Evolutionary conservation across 116 monocot species (phyloP).

Genomic region (Phalaenopsis hybrid): DNA sequence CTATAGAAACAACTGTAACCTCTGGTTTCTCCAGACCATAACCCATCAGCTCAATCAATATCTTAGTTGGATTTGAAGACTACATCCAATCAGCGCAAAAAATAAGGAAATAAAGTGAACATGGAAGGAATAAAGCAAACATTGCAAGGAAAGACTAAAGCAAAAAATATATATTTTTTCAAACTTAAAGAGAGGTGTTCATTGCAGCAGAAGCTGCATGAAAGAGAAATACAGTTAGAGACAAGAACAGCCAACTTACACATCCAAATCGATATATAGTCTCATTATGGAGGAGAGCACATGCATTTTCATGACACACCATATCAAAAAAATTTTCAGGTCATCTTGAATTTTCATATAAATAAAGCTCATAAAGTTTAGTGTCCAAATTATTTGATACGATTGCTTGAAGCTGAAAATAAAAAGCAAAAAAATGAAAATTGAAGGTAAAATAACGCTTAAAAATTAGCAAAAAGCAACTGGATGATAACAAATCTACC

Average conservation of each 20-base stretch:
- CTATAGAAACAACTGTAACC: slow-evolving; percentile 52
- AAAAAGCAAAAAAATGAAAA: neutral
- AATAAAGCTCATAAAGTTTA: slow-evolving; percentile 74
- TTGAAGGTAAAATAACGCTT: neutral
- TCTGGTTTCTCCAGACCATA: slow-evolving; percentile 61
- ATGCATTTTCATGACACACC: slow-evolving; percentile 85
- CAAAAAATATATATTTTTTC: too few species aligned
- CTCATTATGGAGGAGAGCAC: slow-evolving; percentile 67
- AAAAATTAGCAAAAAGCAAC: slow-evolving; percentile 6
- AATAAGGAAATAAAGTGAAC: neutral
- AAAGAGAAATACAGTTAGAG: too few species aligned
- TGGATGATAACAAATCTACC: slow-evolving; percentile 22
- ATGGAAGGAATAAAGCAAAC: too few species aligned
- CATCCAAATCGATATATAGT: slow-evolving; percentile 70
- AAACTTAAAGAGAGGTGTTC: too few species aligned
- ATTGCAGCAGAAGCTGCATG: too few species aligned
- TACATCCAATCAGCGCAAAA: slow-evolving; percentile 15
- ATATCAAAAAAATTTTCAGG: slow-evolving; percentile 49
- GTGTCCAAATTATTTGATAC: slow-evolving; percentile 69
- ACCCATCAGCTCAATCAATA: slow-evolving; percentile 77
- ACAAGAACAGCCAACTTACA: slow-evolving; percentile 34
- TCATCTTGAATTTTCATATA: slow-evolving; percentile 66
- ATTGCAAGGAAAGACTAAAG: too few species aligned
- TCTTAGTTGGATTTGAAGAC: slow-evolving; percentile 30
- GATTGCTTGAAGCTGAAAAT: slow-evolving; percentile 72